Percentiles rank a stretch among this genome's conserved stretches.
phyloP scores from a whole-genome alignment of 192 early-diverging fungal species.

The Phycomyces nitens region DNA sequence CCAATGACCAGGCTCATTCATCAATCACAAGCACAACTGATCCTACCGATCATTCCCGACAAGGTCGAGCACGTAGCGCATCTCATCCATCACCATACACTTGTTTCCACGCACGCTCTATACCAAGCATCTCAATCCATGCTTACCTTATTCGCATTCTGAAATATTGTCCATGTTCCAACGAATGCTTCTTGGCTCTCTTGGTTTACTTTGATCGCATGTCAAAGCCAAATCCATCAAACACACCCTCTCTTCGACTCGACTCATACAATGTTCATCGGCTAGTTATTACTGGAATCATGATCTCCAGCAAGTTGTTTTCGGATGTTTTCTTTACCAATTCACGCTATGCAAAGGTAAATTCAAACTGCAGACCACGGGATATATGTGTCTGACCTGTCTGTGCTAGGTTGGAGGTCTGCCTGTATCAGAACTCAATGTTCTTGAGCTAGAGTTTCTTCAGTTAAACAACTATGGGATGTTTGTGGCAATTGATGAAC shows the following conservation, averaged over 20 bases:
- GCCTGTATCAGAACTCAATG: constrained; percentile 87
- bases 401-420: constrained; percentile 72
- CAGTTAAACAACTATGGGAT: constrained; percentile 80
- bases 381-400: neutral
- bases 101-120: constrained; percentile 85
- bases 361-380: neutral
- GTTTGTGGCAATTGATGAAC: constrained; percentile 70
- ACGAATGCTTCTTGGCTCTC: constrained; percentile 84
- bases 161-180: constrained; percentile 91
- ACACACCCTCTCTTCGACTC: constrained; percentile 62
- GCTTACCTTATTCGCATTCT: constrained; percentile 86
- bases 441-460: constrained; percentile 86
- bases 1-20: constrained; percentile 44
- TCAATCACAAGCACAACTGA: neutral
- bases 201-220: constrained; percentile 94
- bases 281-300: constrained; percentile 82
- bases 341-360: constrained; percentile 77
- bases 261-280: constrained; percentile 91
- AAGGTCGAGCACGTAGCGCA: constrained; percentile 25
- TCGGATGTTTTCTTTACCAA: constrained; percentile 94
- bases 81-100: constrained; percentile 48
- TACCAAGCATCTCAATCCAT: constrained; percentile 85
- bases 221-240: constrained; percentile 54
- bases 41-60: constrained; percentile 17
- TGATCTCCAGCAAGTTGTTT: constrained; percentile 89